phyloP scores from a whole-genome alignment of 352 stramenopile genomes.

The Blastocystis sp. region DNA sequence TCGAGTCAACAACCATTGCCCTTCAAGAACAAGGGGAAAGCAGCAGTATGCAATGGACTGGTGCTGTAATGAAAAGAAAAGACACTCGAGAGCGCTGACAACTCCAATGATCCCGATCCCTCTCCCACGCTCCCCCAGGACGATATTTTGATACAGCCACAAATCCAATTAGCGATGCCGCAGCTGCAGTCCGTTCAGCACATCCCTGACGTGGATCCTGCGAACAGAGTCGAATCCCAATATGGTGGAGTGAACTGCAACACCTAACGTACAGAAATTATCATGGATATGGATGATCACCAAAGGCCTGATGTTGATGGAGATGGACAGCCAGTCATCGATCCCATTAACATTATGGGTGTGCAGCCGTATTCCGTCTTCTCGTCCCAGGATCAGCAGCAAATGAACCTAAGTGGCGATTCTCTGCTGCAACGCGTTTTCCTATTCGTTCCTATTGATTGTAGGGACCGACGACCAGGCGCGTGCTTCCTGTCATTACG shows the following conservation, averaged over 20 bases:
- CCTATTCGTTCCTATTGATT: neutral
- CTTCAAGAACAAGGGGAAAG: too few species aligned
- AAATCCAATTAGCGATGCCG: neutral
- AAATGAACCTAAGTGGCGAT: neutral
- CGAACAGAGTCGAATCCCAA: neutral
- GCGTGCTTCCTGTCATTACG: neutral
- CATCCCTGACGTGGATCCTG: neutral
- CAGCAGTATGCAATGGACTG: too few species aligned
- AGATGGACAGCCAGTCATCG: neutral
- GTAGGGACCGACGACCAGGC: neutral
- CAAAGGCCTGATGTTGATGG: neutral
- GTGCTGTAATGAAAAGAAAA: too few species aligned
- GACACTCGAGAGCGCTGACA: too few species aligned
- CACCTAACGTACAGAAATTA: neutral
- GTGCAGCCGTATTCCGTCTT: neutral
- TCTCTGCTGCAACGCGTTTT: neutral
- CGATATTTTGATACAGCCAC: neutral
- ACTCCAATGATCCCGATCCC: neutral
- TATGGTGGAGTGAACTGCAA: neutral
- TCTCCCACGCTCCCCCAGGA: neutral
- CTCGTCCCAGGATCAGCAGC: neutral
- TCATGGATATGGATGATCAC: neutral
- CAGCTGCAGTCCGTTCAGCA: neutral
- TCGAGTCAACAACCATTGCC: too few species aligned
- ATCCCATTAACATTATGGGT: neutral